Conservation (phyloP, 208 protist genomes). For the Entamoeba histolytica region DNA sequence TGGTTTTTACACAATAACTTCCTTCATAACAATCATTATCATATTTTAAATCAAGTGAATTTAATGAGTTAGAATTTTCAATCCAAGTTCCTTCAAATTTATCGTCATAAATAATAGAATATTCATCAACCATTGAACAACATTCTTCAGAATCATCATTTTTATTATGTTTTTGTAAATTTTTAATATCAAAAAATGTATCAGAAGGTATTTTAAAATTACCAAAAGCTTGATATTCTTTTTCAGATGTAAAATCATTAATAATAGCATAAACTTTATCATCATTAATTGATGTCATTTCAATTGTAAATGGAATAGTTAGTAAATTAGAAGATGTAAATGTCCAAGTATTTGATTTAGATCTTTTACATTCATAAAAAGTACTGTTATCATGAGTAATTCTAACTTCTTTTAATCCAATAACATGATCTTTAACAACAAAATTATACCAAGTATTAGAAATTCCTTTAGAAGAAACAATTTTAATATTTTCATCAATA, state of each 20-base stretch:
- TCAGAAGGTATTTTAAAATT: background rate
- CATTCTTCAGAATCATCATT: background rate
- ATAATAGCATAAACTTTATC: background rate
- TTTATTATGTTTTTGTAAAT: background rate
- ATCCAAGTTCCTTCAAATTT: background rate
- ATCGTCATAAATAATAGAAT: background rate
- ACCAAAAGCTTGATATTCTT: background rate
- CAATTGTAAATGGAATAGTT: background rate
- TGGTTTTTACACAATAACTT: background rate
- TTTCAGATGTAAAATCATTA: background rate
- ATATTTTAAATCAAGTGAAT: background rate
- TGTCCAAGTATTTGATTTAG: background rate
- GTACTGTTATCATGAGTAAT: background rate
- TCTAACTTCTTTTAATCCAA: background rate
- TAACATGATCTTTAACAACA: background rate
- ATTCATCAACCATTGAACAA: background rate
- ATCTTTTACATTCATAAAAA: background rate
- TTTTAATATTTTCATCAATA: background rate
- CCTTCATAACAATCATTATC: background rate
- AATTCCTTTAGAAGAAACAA: background rate
- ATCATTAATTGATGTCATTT: background rate
- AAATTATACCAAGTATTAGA: background rate
- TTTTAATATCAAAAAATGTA: background rate
- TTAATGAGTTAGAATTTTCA: background rate
- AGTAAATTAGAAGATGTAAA: background rate